Conservation (phyloP, 2,329 filamentous ascomycete species). For the Chrysoporthe deuterocubensis region DNA sequence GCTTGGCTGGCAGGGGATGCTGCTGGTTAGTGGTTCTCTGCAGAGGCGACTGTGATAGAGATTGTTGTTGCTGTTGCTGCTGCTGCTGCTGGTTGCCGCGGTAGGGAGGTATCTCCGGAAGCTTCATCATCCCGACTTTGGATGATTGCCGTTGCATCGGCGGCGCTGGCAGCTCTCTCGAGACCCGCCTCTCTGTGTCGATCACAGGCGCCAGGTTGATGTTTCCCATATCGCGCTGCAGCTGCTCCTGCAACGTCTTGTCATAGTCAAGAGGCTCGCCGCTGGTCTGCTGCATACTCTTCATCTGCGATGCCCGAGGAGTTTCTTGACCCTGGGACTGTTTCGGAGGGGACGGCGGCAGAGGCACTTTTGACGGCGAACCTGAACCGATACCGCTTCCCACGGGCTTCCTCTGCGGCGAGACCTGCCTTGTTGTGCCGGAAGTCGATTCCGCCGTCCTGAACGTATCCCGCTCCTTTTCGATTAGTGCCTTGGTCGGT, state of each 20-base stretch:
- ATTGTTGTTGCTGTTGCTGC: slow-evolving; percentile 33
- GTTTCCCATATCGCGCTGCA: slow-evolving; percentile 65
- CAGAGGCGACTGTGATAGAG: slow-evolving; percentile 30
- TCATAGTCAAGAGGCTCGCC: slow-evolving; percentile 64
- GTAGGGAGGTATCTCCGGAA: slow-evolving; percentile 62
- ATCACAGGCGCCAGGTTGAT: slow-evolving; percentile 54
- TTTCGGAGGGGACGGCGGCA: slow-evolving; percentile 64
- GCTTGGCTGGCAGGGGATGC: slow-evolving; percentile 29
- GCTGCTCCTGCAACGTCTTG: slow-evolving; percentile 61
- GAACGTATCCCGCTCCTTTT: slow-evolving; percentile 56
- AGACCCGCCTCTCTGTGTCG: slow-evolving; percentile 23
- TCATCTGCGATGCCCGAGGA: slow-evolving; percentile 49
- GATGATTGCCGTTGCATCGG: slow-evolving; percentile 41
- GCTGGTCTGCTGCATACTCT: slow-evolving; percentile 52
- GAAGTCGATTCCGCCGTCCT: slow-evolving; percentile 50
- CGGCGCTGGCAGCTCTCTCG: slow-evolving; percentile 21
- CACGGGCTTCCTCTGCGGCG: slow-evolving; percentile 63
- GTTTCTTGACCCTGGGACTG: slow-evolving; percentile 44
- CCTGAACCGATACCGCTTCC: slow-evolving; percentile 33
- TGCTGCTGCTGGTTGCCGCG: slow-evolving; percentile 44
- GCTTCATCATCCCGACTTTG: slow-evolving; percentile 45
- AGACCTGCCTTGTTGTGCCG: slow-evolving; percentile 59
- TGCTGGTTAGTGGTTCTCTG: slow-evolving; percentile 30
- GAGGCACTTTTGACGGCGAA: slow-evolving; percentile 64
- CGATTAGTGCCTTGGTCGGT: slow-evolving; percentile 54